Evolutionary conservation across 2,329 filamentous ascomycete species (phyloP).

Genomic region (Aspergillus pseudoglaucus): DNA sequence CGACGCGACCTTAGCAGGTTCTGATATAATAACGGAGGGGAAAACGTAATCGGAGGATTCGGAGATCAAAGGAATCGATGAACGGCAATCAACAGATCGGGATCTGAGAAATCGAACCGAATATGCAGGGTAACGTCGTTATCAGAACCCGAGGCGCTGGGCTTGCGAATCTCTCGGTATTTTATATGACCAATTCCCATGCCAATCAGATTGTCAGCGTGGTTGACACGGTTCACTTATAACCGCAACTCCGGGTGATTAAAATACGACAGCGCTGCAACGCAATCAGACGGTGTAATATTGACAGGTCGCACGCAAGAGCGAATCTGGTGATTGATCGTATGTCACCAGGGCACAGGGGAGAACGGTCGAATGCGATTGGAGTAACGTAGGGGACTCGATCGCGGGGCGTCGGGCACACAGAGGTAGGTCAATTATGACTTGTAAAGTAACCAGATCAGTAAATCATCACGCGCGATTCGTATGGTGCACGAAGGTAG

Average conservation of each 20-base stretch:
- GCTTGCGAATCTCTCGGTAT: not conserved
- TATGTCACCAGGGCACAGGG: not conserved
- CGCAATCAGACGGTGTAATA: conserved; percentile 5
- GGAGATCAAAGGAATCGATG: not conserved
- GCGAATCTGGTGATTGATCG: not conserved
- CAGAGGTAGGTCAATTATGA: conserved; percentile 7
- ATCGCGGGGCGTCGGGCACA: conserved; percentile 19
- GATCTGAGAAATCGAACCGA: conserved; percentile 10
- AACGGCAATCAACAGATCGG: not conserved
- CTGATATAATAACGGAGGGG: not conserved
- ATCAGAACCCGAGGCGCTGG: not conserved
- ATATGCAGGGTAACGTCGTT: conserved; percentile 11
- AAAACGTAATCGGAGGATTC: conserved; percentile 7
- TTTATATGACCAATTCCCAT: conserved; percentile 11
- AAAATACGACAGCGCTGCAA: not conserved
- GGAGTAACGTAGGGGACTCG: conserved; percentile 2
- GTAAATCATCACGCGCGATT: conserved; percentile 1
- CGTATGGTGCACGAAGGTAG: not conserved
- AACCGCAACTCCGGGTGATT: too few relatives aligned
- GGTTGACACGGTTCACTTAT: not conserved
- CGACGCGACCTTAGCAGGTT: not conserved
- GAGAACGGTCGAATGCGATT: not conserved
- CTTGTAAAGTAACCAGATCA: not conserved
- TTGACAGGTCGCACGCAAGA: not conserved
- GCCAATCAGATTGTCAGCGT: conserved; percentile 12